A percentile compares a stretch with the other conserved stretches of the same genome.
Conservation (phyloP, 2,329 filamentous ascomycete genomes). For the Ceratocystis lukuohia region DNA sequence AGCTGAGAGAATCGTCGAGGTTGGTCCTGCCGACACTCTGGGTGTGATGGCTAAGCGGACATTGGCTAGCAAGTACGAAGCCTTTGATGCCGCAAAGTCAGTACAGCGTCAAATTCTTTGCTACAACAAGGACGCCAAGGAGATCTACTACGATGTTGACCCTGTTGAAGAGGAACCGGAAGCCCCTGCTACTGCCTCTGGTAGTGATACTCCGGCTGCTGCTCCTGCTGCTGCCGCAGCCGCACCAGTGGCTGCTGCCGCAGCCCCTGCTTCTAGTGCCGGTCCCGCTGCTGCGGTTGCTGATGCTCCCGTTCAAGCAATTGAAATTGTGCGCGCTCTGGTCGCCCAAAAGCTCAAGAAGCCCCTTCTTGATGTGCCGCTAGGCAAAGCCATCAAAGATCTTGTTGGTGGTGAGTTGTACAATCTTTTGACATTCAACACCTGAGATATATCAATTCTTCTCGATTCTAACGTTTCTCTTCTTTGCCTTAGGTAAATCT, state of each 20-base stretch:
- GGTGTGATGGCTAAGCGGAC: slow-evolving; percentile 97
- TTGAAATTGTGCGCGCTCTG: slow-evolving; percentile 77
- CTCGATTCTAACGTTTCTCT: slow-evolving; percentile 3
- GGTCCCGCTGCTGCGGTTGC: slow-evolving; percentile 78
- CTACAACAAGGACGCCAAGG: slow-evolving; percentile 98
- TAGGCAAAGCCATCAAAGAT: slow-evolving; percentile 97
- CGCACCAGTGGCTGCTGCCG: slow-evolving; percentile 41
- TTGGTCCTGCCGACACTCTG: slow-evolving; percentile 91
- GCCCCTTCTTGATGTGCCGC: slow-evolving; percentile 68
- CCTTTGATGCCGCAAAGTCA: slow-evolving; percentile 92
- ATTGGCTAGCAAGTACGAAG: slow-evolving; percentile 92
- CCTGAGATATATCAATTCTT: background rate
- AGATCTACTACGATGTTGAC: slow-evolving; percentile 98
- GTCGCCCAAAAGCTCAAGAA: slow-evolving; percentile 99
- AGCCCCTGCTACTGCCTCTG: slow-evolving; percentile 37
- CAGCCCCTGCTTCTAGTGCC: slow-evolving; percentile 53
- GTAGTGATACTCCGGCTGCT: slow-evolving; percentile 38
- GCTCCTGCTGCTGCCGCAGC: slow-evolving; percentile 42
- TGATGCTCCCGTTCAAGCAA: slow-evolving; percentile 73
- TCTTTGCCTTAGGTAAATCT: slow-evolving; percentile 60
- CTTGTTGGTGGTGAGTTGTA: slow-evolving; percentile 72
- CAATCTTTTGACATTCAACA: background rate
- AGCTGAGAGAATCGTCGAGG: slow-evolving; percentile 93
- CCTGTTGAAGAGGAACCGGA: slow-evolving; percentile 82
- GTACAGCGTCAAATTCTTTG: slow-evolving; percentile 95